phyloP scores from a whole-genome alignment of 129 eudicot genomes.

The Arctium lappa region DNA sequence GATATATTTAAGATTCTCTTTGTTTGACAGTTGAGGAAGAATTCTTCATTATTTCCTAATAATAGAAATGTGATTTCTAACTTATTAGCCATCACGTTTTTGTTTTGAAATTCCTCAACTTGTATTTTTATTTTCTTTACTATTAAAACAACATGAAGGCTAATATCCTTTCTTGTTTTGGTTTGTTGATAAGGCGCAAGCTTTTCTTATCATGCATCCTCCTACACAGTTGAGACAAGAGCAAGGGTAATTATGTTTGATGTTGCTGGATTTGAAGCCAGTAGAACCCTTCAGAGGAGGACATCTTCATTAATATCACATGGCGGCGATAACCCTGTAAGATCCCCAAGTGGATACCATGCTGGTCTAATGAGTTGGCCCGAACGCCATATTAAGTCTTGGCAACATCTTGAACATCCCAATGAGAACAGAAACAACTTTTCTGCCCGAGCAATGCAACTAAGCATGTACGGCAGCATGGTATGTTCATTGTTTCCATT shows the following conservation, averaged over 20 bases:
- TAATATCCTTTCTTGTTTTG: not conserved
- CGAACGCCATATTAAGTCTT: constrained; percentile 30
- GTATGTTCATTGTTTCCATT: constrained; percentile 34
- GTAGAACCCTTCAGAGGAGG: constrained; percentile 51
- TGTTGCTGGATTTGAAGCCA: constrained; percentile 52
- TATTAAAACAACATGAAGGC: not conserved
- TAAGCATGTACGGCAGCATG: constrained; percentile 87
- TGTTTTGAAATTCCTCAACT: not conserved
- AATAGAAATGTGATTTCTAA: too few species aligned
- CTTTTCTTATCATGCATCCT: constrained; percentile 53
- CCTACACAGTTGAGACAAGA: constrained; percentile 71
- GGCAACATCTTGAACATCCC: constrained; percentile 24
- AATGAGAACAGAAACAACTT: constrained; percentile 34
- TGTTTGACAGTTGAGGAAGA: too few species aligned
- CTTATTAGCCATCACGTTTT: too few species aligned
- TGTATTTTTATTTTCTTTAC: not conserved
- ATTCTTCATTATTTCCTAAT: too few species aligned
- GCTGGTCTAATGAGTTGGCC: constrained; percentile 88
- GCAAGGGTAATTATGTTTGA: constrained; percentile 71
- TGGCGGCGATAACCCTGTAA: constrained; percentile 37
- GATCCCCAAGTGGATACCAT: constrained; percentile 48
- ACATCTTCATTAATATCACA: constrained; percentile 58
- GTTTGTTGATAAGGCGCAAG: constrained; percentile 32
- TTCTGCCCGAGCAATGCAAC: constrained; percentile 82
- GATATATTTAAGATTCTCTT: too few species aligned